Conservation (phyloP, 164 flowering plant species). For the Berberis thunbergii region DNA sequence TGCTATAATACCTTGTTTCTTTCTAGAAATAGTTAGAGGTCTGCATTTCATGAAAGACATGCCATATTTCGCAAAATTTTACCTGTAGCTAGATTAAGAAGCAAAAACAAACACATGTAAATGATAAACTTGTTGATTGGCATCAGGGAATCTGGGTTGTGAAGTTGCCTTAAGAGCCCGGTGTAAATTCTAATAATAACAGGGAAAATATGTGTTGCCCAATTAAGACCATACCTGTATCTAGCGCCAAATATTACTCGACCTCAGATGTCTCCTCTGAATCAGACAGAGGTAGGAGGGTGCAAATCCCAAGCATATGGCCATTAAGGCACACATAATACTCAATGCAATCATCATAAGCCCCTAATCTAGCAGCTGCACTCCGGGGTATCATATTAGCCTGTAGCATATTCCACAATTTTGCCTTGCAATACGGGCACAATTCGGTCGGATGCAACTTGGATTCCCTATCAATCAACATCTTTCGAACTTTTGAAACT, state of each 20-base stretch:
- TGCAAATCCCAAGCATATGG: conserved; percentile 84
- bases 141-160: too few relatives aligned
- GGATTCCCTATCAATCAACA: conserved; percentile 55
- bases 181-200: too few relatives aligned
- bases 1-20: too few relatives aligned
- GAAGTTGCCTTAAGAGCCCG: too few relatives aligned
- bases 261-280: conserved; percentile 77
- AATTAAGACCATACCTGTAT: conserved; percentile 27
- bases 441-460: conserved; percentile 73
- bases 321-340: conserved; percentile 95
- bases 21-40: too few relatives aligned
- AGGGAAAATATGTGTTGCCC: not conserved
- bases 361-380: conserved; percentile 77
- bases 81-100: too few relatives aligned
- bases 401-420: conserved; percentile 87
- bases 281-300: conserved; percentile 84
- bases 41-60: too few relatives aligned
- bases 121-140: too few relatives aligned
- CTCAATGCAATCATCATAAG: conserved; percentile 85
- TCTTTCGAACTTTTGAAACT: conserved; percentile 57
- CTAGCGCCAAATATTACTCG: conserved; percentile 27
- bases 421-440: conserved; percentile 94
- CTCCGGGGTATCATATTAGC: conserved; percentile 92
- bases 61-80: too few relatives aligned
- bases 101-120: too few relatives aligned